Percentiles rank a stretch among this genome's conserved stretches.
phyloP scores from a whole-genome alignment of 2,329 filamentous ascomycete species.

The Penicillium sp. region DNA sequence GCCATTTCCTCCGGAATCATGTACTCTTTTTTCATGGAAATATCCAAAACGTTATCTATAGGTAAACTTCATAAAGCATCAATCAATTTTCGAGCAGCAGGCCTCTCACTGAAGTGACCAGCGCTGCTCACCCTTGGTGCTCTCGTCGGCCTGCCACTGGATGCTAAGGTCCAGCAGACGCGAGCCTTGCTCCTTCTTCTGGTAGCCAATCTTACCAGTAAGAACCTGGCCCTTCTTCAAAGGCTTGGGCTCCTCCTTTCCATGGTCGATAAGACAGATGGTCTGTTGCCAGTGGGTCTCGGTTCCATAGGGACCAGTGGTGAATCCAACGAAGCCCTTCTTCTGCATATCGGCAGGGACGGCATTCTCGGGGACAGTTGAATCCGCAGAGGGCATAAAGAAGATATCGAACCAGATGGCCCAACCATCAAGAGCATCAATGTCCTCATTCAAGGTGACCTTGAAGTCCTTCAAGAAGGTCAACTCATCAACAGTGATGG shows the following conservation, averaged over 20 bases:
- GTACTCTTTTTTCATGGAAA: conserved; percentile 15
- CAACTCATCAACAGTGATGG: conserved; percentile 72
- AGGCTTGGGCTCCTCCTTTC: conserved; percentile 54
- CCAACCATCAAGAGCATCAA: conserved; percentile 81
- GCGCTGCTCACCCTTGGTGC: conserved; percentile 48
- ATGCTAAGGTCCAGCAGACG: conserved; percentile 70
- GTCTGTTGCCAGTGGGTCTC: conserved; percentile 93
- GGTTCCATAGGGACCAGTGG: conserved; percentile 77
- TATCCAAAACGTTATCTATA: conserved; percentile 13
- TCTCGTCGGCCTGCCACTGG: conserved; percentile 62
- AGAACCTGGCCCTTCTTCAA: conserved; percentile 64
- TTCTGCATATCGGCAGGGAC: conserved; percentile 66
- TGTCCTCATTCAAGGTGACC: conserved; percentile 64
- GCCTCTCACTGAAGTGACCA: conserved; percentile 49
- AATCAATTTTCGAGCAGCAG: conserved; percentile 22
- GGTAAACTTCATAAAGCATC: conserved; percentile 19
- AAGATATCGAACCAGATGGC: conserved; percentile 94
- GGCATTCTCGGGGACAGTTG: conserved; percentile 60
- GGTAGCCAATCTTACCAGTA: conserved; percentile 72
- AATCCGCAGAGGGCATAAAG: conserved; percentile 70
- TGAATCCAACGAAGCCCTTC: conserved; percentile 76
- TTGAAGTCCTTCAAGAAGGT: conserved; percentile 74
- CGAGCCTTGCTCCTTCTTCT: conserved; percentile 71
- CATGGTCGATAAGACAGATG: conserved; percentile 70
- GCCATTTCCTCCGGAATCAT: conserved; percentile 13